These are phyloP conservation scores for Circinella umbellata DNA, from an alignment of 371 early-diverging fungal species.

Conservation along the genomic window DNA sequence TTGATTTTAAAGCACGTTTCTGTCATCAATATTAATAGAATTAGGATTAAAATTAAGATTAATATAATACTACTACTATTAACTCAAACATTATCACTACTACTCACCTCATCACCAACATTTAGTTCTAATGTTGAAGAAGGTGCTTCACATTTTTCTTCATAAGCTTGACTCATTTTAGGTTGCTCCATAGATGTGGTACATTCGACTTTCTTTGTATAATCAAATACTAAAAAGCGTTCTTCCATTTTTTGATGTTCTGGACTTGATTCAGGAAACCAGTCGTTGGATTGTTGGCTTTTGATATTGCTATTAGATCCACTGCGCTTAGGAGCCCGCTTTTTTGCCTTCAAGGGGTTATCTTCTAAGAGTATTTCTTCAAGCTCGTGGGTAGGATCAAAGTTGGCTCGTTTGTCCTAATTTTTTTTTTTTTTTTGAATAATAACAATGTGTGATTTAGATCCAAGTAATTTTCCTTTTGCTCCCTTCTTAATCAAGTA, in stretches of 20 bases:
- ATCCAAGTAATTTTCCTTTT: too few relatives aligned
- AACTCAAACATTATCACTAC: not conserved
- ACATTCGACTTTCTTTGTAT: conserved; percentile 49
- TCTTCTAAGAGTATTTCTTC: conserved; percentile 95
- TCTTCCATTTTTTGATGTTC: conserved; percentile 66
- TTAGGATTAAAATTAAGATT: not conserved
- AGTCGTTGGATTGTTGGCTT: conserved; percentile 23
- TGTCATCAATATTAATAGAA: not conserved
- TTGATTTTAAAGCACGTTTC: not conserved
- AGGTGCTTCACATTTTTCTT: conserved; percentile 36
- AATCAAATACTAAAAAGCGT: conserved; percentile 66
- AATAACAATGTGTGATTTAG: not conserved
- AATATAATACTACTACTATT: not conserved
- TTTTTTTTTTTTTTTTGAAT: not conserved
- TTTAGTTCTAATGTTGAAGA: too few relatives aligned
- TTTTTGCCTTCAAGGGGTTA: conserved; percentile 76
- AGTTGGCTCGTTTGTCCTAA: conserved; percentile 74
- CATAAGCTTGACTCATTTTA: conserved; percentile 33
- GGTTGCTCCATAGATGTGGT: conserved; percentile 18
- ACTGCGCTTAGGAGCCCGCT: conserved; percentile 35
- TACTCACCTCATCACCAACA: not conserved
- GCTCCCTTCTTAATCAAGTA: too few relatives aligned
- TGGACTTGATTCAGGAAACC: conserved; percentile 24
- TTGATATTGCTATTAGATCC: conserved; percentile 26
- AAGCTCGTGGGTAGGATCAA: conserved; percentile 95